These are phyloP conservation scores for Trichoderma oligosporum DNA, from an alignment of 2,329 filamentous ascomycete genomes.

Conservation along the genomic window DNA sequence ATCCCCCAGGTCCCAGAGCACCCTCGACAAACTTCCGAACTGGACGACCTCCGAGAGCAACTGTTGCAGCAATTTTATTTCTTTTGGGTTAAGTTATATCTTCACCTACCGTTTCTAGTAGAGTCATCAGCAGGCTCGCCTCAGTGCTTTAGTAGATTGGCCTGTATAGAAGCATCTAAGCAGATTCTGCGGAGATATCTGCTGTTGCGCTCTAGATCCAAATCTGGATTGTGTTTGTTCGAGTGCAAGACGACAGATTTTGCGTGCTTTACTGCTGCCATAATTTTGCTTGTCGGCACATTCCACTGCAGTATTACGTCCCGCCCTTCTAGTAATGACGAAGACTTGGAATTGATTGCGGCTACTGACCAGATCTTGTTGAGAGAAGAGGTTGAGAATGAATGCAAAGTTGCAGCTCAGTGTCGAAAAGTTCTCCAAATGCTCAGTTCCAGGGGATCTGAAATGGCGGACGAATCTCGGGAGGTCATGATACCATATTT, in stretches of 20 bases:
- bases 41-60: slow-evolving; percentile 32
- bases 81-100: slow-evolving; percentile 42
- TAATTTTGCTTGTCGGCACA: slow-evolving; percentile 39
- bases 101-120: slow-evolving; percentile 43
- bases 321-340: background rate
- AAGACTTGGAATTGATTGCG: slow-evolving; percentile 15
- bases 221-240: slow-evolving; percentile 33
- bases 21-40: slow-evolving; percentile 19
- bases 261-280: slow-evolving; percentile 42
- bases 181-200: slow-evolving; percentile 27
- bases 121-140: slow-evolving; percentile 31
- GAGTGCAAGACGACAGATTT: slow-evolving; percentile 47
- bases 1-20: slow-evolving; percentile 24
- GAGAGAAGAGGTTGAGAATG: slow-evolving; percentile 2
- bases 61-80: slow-evolving; percentile 41
- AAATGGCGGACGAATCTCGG: background rate
- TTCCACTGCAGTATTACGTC: background rate
- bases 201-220: slow-evolving; percentile 32
- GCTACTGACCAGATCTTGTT: slow-evolving; percentile 14
- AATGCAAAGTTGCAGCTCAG: slow-evolving; percentile 22
- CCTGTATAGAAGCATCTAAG: slow-evolving; percentile 18
- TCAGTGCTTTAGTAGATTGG: slow-evolving; percentile 33
- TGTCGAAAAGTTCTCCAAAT: slow-evolving; percentile 20
- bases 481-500: slow-evolving; percentile 20
- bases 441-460: background rate